Evolutionary conservation across 2,329 filamentous ascomycete genomes (phyloP).

Genomic region (Cladophialophora exuberans): DNA sequence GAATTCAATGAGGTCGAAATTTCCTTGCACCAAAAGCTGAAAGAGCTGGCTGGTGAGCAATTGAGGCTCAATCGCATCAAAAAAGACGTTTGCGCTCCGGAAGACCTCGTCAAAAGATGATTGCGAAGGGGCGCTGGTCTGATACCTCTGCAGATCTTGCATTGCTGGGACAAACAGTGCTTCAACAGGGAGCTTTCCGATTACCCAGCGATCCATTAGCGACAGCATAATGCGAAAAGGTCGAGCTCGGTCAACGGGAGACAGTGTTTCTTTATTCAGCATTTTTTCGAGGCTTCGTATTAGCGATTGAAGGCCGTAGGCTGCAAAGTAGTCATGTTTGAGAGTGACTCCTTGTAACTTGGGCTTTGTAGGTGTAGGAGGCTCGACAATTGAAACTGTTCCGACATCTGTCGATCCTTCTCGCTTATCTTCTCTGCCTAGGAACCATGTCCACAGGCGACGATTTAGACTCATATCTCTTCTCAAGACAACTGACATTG

Average conservation of each 20-base stretch:
- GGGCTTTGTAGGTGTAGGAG: not conserved
- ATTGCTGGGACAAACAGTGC: constrained; percentile 87
- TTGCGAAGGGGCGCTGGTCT: constrained; percentile 65
- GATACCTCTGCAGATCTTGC: constrained; percentile 76
- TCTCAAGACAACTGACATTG: constrained; percentile 82
- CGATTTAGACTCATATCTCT: constrained; percentile 97
- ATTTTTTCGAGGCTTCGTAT: constrained; percentile 75
- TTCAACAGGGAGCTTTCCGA: constrained; percentile 85
- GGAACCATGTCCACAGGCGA: constrained; percentile 92
- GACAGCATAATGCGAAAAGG: constrained; percentile 93
- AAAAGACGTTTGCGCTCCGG: constrained; percentile 91
- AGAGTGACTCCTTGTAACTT: constrained; percentile 35
- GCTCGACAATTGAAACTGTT: not conserved
- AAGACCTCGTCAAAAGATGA: constrained; percentile 82
- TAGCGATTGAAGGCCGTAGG: constrained; percentile 74
- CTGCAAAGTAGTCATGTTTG: constrained; percentile 79
- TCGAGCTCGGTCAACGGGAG: constrained; percentile 71
- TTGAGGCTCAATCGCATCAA: constrained; percentile 93
- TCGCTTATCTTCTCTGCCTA: constrained; percentile 68
- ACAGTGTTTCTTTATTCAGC: constrained; percentile 62
- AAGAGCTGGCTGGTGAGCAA: constrained; percentile 87
- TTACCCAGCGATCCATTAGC: constrained; percentile 97
- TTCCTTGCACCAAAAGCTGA: constrained; percentile 52
- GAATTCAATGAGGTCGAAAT: constrained; percentile 76
- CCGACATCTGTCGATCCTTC: constrained; percentile 25